These are phyloP conservation scores for Bromus sterilis DNA, from an alignment of 176 grass and related monocot species.

Conservation along the genomic window DNA sequence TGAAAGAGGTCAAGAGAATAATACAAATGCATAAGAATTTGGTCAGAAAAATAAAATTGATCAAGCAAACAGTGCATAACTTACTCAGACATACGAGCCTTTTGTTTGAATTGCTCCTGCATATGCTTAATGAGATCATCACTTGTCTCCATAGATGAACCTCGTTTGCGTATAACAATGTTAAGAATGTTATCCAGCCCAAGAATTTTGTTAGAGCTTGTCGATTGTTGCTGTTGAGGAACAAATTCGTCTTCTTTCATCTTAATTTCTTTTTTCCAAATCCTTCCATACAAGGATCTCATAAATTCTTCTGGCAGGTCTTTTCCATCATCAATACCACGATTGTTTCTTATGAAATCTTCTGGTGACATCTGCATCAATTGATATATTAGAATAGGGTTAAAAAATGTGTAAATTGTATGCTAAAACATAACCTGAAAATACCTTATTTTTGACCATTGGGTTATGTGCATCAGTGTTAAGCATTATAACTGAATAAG, in stretches of 20 bases:
- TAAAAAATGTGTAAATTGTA: neutral
- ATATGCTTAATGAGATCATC: slow-evolving; percentile 98
- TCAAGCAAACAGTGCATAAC: slow-evolving; percentile 21
- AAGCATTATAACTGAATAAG: slow-evolving; percentile 98
- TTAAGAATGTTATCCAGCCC: slow-evolving; percentile 98
- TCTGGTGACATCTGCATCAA: slow-evolving; percentile 91
- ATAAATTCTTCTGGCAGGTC: slow-evolving; percentile 95
- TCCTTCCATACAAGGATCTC: slow-evolving; percentile 95
- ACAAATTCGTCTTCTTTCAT: slow-evolving; percentile 98
- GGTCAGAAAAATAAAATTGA: slow-evolving; percentile 3
- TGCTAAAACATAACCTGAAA: slow-evolving; percentile 19
- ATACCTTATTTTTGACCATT: slow-evolving; percentile 97
- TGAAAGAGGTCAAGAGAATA: slow-evolving; percentile 14
- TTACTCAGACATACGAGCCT: slow-evolving; percentile 98
- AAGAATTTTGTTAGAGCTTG: slow-evolving; percentile 89
- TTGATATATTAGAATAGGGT: slow-evolving; percentile 20
- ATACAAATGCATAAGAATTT: neutral
- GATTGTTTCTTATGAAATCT: slow-evolving; percentile 99
- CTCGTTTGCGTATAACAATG: slow-evolving; percentile 86
- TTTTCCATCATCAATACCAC: slow-evolving; percentile 95
- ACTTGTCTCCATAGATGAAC: slow-evolving; percentile 75
- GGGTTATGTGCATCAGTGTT: slow-evolving; percentile 97
- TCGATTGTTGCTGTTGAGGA: slow-evolving; percentile 75
- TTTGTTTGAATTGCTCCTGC: slow-evolving; percentile 99
- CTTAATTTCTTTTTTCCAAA: slow-evolving; percentile 94